phyloP scores from a whole-genome alignment of 805 yeast genomes.

The Ogataea corticis region DNA sequence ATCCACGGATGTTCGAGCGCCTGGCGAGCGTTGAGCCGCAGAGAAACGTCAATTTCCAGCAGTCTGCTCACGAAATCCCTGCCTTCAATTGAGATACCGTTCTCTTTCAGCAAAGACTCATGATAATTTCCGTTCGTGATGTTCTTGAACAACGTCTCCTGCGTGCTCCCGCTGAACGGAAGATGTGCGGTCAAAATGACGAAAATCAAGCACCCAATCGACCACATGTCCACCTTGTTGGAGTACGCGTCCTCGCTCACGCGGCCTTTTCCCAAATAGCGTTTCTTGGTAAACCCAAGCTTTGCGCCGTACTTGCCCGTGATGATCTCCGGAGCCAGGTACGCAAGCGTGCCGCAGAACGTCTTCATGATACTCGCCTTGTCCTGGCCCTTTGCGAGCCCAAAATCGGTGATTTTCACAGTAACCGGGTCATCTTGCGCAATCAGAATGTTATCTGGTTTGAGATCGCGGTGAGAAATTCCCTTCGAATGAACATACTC shows the following conservation, averaged over 20 bases:
- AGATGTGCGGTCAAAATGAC: constrained; percentile 90
- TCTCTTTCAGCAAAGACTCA: constrained; percentile 63
- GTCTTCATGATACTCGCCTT: constrained; percentile 88
- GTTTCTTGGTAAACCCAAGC: constrained; percentile 26
- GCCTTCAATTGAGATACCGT: constrained; percentile 66
- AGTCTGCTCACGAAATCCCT: constrained; percentile 69
- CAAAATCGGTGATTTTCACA: constrained; percentile 95
- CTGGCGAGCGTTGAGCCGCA: constrained; percentile 69
- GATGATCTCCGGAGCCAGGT: constrained; percentile 93
- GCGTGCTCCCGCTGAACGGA: constrained; percentile 93
- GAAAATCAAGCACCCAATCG: constrained; percentile 90
- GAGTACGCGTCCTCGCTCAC: constrained; percentile 56
- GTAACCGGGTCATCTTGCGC: constrained; percentile 88
- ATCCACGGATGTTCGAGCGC: constrained; percentile 88
- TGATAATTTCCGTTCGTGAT: constrained; percentile 80
- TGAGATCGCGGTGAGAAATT: constrained; percentile 93
- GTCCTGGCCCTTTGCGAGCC: constrained; percentile 87
- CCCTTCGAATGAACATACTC: constrained; percentile 86
- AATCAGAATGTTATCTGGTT: constrained; percentile 93
- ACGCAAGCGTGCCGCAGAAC: constrained; percentile 96
- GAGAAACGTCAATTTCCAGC: constrained; percentile 72
- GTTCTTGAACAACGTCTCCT: constrained; percentile 76
- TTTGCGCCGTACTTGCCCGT: constrained; percentile 50
- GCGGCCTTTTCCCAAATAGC: constrained; percentile 36
- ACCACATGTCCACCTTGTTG: constrained; percentile 95